A percentile compares a stretch with the other conserved stretches of the same genome.
These are phyloP conservation scores for Collariella sp. DNA, from an alignment of 495 filamentous ascomycete species.

Conservation along the genomic window DNA sequence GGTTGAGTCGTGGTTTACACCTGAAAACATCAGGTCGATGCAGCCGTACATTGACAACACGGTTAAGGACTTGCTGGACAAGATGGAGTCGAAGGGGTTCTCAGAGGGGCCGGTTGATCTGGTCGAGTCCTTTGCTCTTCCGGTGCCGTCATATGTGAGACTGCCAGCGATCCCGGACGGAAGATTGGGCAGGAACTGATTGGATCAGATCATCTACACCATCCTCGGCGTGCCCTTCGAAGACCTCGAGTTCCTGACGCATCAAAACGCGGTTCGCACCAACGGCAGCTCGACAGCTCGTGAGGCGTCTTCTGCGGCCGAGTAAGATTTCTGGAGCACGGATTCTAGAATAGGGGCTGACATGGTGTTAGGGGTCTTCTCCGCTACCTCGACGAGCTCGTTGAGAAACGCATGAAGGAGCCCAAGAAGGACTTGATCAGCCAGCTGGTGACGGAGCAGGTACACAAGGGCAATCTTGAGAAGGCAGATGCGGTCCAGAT, in stretches of 20 bases:
- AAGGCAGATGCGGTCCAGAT: conserved; percentile 35
- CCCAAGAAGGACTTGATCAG: conserved; percentile 38
- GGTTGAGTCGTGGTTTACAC: conserved; percentile 35
- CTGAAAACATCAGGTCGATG: conserved; percentile 29
- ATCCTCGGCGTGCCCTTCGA: conserved; percentile 40
- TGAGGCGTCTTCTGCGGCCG: conserved; percentile 33
- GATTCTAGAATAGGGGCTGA: not conserved
- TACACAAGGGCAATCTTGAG: conserved; percentile 30
- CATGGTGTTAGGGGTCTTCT: conserved; percentile 25
- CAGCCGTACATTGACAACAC: conserved; percentile 38
- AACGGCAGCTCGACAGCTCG: conserved; percentile 36
- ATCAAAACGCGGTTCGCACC: conserved; percentile 35
- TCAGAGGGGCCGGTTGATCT: conserved; percentile 32
- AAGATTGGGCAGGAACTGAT: not conserved
- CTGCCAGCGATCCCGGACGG: not conserved
- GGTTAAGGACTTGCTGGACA: conserved; percentile 32
- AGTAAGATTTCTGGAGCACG: conserved; percentile 10
- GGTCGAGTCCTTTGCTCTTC: conserved; percentile 36
- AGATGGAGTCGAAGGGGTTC: conserved; percentile 25
- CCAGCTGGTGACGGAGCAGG: conserved; percentile 33
- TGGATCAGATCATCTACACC: conserved; percentile 38
- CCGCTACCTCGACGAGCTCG: conserved; percentile 30
- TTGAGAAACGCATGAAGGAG: conserved; percentile 29
- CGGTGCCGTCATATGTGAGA: conserved; percentile 36
- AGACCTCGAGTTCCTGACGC: conserved; percentile 36